These are phyloP conservation scores for Quercus bicolor DNA, from an alignment of 306 rosid genomes.

Conservation along the genomic window DNA sequence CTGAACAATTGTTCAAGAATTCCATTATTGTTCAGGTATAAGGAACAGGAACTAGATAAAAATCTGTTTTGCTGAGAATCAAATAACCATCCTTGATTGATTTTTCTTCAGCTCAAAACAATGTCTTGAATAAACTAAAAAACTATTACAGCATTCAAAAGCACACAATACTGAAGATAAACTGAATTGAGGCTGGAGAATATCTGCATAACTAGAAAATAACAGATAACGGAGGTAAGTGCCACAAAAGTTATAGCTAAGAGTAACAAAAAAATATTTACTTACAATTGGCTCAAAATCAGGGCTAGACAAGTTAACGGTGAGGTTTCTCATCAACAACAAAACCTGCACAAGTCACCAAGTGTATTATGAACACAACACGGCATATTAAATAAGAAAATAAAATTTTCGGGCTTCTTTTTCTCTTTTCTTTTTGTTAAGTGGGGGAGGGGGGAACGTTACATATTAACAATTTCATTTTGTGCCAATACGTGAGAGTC, in stretches of 20 bases:
- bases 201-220: neutral
- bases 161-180: constrained; percentile 1
- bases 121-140: neutral
- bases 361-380: neutral
- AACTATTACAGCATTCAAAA: neutral
- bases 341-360: constrained; percentile 64
- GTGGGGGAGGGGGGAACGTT: neutral
- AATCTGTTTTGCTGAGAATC: neutral
- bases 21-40: neutral
- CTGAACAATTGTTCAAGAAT: neutral
- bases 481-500: neutral
- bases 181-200: constrained; percentile 11
- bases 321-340: constrained; percentile 86
- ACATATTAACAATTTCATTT: neutral
- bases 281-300: constrained; percentile 72
- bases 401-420: neutral
- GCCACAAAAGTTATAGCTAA: neutral
- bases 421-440: neutral
- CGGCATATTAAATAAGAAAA: neutral
- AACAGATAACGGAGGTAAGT: neutral
- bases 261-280: neutral
- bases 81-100: neutral
- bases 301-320: constrained; percentile 67
- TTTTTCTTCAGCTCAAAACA: neutral
- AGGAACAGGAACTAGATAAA: neutral